Evolutionary conservation across 139 green algal species (phyloP), one percentile per base, ranked within the genome.

Genomic region (Pseudopediastrum boryanum): DNA sequence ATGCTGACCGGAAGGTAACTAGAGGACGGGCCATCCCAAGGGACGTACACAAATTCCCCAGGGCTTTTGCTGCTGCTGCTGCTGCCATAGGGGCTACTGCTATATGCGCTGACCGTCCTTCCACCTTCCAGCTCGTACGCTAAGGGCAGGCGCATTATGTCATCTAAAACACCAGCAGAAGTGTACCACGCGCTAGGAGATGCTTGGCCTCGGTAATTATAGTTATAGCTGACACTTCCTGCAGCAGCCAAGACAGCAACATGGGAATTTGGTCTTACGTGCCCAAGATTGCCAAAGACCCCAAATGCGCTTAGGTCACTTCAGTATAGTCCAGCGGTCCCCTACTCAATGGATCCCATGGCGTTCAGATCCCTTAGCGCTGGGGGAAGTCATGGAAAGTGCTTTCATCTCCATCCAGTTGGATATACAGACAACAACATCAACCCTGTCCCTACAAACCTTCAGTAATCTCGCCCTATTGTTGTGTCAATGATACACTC

Each of bases 61-160:
- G 43, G 21, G 38, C 44, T 54, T 9, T 35, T 27, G 43, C 25
- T 27, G n/a, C 43, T 33, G 19, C 42, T 43, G 66, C 66, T 59
- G 42, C 41, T 33, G 13, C 3, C 31, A n/a, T n/a, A 21, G 27
- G 13, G 13, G 71, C 51, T 52, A 52, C 52, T 52, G 13, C 16
- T 56, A 16, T 16, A n/a, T 12, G 13, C 16, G 46, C 46, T 16
- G 46, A 12, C 46, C 46, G 46, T 12, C 46, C 46, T 16, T 12
- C 16, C 46, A 16, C 67, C 71, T 2, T 69, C 71, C 16, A 69
- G 36, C 50, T 78, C 71, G 10, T 70, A 69, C 23, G 71, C 51
- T 41, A 78, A 41, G 0, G 71, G 71, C 71, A 78, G 54, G 4
- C 39, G 54, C 71, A 78, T 70, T 27, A 78, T 78, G 56, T 78